Base-by-base conservation (phyloP, 2,329 filamentous ascomycete species). In the Plenodomus tracheiphilus region DNA sequence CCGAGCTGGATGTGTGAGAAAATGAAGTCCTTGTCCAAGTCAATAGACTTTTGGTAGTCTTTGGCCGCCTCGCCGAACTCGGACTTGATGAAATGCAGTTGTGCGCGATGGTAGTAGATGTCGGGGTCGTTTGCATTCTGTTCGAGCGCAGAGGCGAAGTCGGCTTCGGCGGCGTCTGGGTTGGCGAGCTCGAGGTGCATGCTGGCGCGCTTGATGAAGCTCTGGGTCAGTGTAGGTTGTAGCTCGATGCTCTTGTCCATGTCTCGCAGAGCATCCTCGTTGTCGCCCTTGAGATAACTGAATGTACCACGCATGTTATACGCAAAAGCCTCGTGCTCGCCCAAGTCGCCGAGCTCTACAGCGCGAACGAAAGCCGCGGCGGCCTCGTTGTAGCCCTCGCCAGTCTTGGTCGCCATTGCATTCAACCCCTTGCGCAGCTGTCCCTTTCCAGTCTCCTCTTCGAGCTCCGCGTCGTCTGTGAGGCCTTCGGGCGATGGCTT, bases 1-100 rank as follows among this genome's bases (percentile, higher is more conserved):
- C 94, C 94, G 37, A 99, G 89, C 76, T 99, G 94, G 68, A 99
- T 99, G 78, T 99, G 94, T 7, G 93, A 97, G 83, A 96, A 99
- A 78, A 99, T 99, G 76, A 99, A 99, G 61, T 90, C 86, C 62
- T 85, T 84, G 79, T 99, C 94, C 22, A 99, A 83, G 65, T 99
- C 94, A 67, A 99, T 99, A 2, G 94, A 97, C 78, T 96, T 97
- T 74, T 99, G 94, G 79, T 99, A 99, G 77, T 99, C 94, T 79
- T 95, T 96, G 51, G 94, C 92, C 4, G 94, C 94, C 61, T 95
- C 90, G 47, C 87, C 85, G 62, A 96, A 96, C 71, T 97, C 93
- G 47, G 87, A 86, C 65, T 96, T 90, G 75, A 99, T 97, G 78
- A 99, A 99, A 79, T 97, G 92, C 18, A 97, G 85, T 76, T 99